Evolutionary conservation across 768 basidiomycete species (phyloP).

Genomic region (Mycena haematopus): DNA sequence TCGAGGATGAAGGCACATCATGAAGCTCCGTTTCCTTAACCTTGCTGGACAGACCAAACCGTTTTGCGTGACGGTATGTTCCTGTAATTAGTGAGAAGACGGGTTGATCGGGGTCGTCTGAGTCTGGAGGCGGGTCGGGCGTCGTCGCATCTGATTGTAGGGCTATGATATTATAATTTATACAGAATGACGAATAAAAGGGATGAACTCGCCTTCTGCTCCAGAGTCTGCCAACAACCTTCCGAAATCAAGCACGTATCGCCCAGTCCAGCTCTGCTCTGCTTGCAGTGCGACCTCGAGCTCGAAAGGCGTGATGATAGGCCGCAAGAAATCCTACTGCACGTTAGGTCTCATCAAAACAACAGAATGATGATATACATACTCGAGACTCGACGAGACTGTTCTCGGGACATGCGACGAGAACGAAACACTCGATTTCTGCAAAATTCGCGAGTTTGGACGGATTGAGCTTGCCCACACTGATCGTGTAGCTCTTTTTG

Average conservation of each 20-base stretch:
- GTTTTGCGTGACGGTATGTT: constrained; percentile 79
- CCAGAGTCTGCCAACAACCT: constrained; percentile 50
- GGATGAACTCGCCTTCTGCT: neutral
- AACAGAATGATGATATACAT: neutral
- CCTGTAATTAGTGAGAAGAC: constrained; percentile 89
- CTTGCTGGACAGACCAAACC: constrained; percentile 54
- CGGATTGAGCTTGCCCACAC: constrained; percentile 94
- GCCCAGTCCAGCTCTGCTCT: constrained; percentile 74
- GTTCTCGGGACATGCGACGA: constrained; percentile 95
- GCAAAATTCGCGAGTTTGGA: constrained; percentile 95
- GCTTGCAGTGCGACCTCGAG: constrained; percentile 78
- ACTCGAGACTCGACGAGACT: constrained; percentile 80
- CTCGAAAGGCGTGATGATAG: constrained; percentile 95
- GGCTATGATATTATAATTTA: neutral
- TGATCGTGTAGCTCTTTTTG: constrained; percentile 95
- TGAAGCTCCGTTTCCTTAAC: constrained; percentile 28
- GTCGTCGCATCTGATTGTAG: neutral
- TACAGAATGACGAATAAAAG: neutral
- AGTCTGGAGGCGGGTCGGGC: constrained; percentile 21
- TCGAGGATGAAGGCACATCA: constrained; percentile 33
- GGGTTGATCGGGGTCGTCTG: constrained; percentile 66
- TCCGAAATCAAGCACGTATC: constrained; percentile 82
- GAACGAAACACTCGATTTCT: constrained; percentile 94
- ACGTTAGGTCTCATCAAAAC: neutral
- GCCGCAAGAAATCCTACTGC: constrained; percentile 81